phyloP scores from a whole-genome alignment of 75 land plant species.

The Selaginella moellendorffii region DNA sequence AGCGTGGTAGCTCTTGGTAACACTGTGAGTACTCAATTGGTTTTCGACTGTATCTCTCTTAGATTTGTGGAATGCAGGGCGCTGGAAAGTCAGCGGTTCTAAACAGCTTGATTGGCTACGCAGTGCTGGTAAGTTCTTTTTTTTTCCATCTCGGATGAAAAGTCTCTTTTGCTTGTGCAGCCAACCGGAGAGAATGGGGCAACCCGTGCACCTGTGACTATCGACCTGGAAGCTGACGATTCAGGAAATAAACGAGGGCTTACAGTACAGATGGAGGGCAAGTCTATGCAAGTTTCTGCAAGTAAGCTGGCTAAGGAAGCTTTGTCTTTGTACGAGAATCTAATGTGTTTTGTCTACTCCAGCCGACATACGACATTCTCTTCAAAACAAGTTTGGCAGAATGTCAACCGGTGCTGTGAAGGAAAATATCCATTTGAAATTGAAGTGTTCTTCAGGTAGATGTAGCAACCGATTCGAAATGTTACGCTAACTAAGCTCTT shows the following conservation, averaged over 20 bases:
- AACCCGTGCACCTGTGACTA: constrained; percentile 80
- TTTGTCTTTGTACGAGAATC: not conserved
- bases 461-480: no score
- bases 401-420: not conserved
- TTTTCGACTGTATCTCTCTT: not conserved
- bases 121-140: constrained; percentile 59
- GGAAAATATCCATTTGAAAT: not conserved
- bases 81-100: constrained; percentile 96
- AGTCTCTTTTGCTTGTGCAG: constrained; percentile 26
- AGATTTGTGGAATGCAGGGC: constrained; percentile 36
- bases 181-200: constrained; percentile 99
- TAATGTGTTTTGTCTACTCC: not conserved
- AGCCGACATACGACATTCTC: not conserved
- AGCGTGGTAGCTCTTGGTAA: constrained; percentile 89
- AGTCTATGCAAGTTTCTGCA: constrained; percentile 68
- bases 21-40: constrained; percentile 37
- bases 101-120: constrained; percentile 92
- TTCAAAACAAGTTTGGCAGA: not conserved
- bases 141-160: not conserved
- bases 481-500: no score
- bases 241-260: constrained; percentile 49
- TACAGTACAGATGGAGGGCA: constrained; percentile 61
- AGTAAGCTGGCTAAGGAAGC: constrained; percentile 33
- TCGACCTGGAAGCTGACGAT: constrained; percentile 60
- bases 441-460: not conserved